Evolutionary conservation across 129 eudicot species (phyloP).

Genomic region (Sambucus nigra): DNA sequence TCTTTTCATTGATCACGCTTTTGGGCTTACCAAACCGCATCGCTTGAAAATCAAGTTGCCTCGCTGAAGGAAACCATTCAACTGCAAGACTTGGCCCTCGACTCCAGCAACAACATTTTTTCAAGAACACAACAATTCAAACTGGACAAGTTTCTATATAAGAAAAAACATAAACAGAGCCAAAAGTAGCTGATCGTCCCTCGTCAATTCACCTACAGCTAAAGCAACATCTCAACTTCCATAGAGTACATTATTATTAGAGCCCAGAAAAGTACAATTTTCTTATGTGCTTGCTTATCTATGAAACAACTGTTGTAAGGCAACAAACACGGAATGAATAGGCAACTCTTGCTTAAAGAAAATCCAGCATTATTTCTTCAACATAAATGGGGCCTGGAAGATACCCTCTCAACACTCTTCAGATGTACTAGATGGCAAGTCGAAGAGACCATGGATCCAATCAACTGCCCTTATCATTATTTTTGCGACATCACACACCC

Average conservation of each 20-base stretch:
- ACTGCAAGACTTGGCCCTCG: too few species aligned
- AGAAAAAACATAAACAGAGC: too few species aligned
- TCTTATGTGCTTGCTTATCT: too few species aligned
- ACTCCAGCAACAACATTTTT: too few species aligned
- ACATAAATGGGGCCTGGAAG: slow-evolving; percentile 1
- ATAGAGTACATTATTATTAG: not conserved
- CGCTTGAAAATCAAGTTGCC: too few species aligned
- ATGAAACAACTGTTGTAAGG: not conserved
- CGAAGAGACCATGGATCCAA: slow-evolving; percentile 21
- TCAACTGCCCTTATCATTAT: slow-evolving; percentile 23
- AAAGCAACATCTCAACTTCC: slow-evolving; percentile 6
- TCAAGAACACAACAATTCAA: too few species aligned
- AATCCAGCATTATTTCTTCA: not conserved
- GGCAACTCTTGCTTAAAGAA: not conserved
- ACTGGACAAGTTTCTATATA: too few species aligned
- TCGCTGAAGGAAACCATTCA: too few species aligned
- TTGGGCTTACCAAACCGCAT: too few species aligned
- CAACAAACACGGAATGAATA: not conserved
- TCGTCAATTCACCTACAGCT: too few species aligned
- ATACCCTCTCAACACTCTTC: slow-evolving; percentile 9
- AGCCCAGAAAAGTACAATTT: not conserved
- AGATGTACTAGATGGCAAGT: slow-evolving; percentile 19
- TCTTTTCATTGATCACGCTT: too few species aligned
- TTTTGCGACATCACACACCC: slow-evolving; percentile 16
- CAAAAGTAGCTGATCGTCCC: too few species aligned